Evolutionary conservation across 768 basidiomycete genomes (phyloP), one percentile per base, ranked within the genome.

Genomic region (Mycena polygramma): DNA sequence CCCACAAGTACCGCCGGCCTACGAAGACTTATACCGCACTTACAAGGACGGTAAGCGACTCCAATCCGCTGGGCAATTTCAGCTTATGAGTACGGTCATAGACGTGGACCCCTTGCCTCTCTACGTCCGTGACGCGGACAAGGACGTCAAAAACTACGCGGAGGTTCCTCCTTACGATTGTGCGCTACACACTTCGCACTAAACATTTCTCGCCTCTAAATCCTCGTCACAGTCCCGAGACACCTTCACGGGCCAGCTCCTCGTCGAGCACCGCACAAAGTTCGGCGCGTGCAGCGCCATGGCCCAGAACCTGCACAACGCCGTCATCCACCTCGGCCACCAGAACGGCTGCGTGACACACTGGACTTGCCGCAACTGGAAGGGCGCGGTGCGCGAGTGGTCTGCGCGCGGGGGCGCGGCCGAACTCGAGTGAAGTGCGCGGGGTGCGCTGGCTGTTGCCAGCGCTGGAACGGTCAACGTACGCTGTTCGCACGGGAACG

Each of bases 291-390:
- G 94, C 75, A 86, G 83, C 41, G 88, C 93, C 46, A 94, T 99
- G 91, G 84, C 94, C 0, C 96, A 98, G 84, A 98, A 98, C 77
- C 79, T 84, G 19, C 96, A 98, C 82, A 97, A 93, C 79, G 98
- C 96, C 15, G 95, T 99, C 70, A 92, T 98, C 63, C 91, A 98
- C 70, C 89, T 98, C 13, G 98, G 98, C 0, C 97, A 99, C 76
- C 91, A 94, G 76, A 98, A 98, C 75, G 97, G 97, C 17, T 92
- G 91, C 30, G 93, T 98, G n/a, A 96, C 96, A 0, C 85, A 99
- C 2, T 98, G 97, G 96, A 97, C 97, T 81, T 95, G 93, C 76
- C 83, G 98, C 66, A 98, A 96, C 82, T 98, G 96, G 96, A 95
- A 93, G 73, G 93, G 94, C 10, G 89, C 91, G 4, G 88, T 99